phyloP scores from a whole-genome alignment of 2,329 filamentous ascomycete genomes.

The Alternaria sp. region DNA sequence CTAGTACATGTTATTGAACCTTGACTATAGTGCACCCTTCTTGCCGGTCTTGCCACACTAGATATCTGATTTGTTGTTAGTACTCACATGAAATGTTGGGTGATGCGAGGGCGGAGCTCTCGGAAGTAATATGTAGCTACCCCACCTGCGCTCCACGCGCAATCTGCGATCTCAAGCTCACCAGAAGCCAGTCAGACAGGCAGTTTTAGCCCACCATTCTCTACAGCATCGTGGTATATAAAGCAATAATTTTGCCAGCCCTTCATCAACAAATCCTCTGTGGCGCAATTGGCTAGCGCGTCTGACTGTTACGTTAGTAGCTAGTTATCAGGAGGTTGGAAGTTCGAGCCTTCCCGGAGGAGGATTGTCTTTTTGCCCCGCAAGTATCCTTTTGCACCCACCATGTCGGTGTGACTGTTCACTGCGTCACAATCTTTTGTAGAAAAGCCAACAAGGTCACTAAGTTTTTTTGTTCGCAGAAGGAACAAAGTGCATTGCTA shows the following conservation, averaged over 20 bases:
- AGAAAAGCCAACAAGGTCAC: too few relatives aligned
- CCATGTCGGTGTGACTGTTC: background rate
- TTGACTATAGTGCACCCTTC: rapidly evolving
- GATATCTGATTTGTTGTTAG: too few relatives aligned
- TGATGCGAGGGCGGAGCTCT: background rate
- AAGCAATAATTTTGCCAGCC: background rate
- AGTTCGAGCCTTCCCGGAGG: slow-evolving; percentile 36
- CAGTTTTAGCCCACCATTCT: too few relatives aligned
- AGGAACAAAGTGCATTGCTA: background rate
- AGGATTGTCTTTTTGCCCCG: slow-evolving; percentile 10
- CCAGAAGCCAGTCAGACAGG: background rate
- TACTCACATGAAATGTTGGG: rapidly evolving
- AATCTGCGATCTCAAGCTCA: background rate
- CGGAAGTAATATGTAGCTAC: background rate
- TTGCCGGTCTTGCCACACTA: background rate
- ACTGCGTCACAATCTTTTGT: too few relatives aligned
- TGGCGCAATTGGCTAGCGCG: slow-evolving; percentile 63
- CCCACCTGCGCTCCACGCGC: background rate
- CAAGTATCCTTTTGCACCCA: background rate
- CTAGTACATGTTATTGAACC: rapidly evolving
- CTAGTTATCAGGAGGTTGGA: slow-evolving; percentile 27
- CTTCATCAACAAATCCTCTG: slow-evolving; percentile 29
- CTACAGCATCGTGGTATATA: rapidly evolving
- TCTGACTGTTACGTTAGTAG: slow-evolving; percentile 62
- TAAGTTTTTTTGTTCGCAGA: background rate